Evolutionary conservation across 2,329 filamentous ascomycete genomes (phyloP).

Genomic region (Ceratocystis smalleyi): DNA sequence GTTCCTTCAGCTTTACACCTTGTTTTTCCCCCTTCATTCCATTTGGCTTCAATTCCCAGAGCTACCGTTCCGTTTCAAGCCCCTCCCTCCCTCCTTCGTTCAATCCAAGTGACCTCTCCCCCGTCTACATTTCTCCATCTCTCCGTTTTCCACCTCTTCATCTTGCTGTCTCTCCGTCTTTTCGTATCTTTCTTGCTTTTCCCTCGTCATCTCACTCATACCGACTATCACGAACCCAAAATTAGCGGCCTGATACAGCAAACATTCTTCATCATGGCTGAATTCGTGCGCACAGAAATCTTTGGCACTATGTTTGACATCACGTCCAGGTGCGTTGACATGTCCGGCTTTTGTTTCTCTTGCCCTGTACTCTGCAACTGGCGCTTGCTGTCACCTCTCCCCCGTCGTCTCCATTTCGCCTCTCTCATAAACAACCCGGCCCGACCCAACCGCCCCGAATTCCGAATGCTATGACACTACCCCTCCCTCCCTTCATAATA

Average conservation of each 20-base stretch:
- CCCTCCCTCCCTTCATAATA: not conserved
- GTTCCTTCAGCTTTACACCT: not conserved
- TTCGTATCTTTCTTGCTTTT: conserved; percentile 13
- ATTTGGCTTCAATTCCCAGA: too few relatives aligned
- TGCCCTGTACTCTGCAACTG: not conserved
- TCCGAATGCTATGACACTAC: not conserved
- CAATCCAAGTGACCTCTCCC: not conserved
- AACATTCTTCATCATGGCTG: conserved; percentile 58
- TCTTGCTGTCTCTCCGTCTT: not conserved
- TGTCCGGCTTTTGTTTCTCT: not conserved
- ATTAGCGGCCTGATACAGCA: conserved; percentile 12
- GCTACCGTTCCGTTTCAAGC: not conserved
- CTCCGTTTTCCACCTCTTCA: not conserved
- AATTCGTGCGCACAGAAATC: conserved; percentile 98
- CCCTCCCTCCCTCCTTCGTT: too few relatives aligned
- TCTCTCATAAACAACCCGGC: too few relatives aligned
- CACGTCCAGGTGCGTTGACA: conserved; percentile 63
- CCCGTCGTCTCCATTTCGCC: not conserved
- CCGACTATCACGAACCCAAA: conserved; percentile 12
- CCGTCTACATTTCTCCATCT: not conserved
- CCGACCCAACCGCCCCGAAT: not conserved
- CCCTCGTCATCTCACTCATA: not conserved
- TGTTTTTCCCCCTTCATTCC: not conserved
- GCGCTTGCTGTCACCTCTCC: not conserved
- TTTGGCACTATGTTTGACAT: conserved; percentile 99